Evolutionary conservation across 768 basidiomycete species (phyloP).

Genomic region (Boletus subcaerulescens): DNA sequence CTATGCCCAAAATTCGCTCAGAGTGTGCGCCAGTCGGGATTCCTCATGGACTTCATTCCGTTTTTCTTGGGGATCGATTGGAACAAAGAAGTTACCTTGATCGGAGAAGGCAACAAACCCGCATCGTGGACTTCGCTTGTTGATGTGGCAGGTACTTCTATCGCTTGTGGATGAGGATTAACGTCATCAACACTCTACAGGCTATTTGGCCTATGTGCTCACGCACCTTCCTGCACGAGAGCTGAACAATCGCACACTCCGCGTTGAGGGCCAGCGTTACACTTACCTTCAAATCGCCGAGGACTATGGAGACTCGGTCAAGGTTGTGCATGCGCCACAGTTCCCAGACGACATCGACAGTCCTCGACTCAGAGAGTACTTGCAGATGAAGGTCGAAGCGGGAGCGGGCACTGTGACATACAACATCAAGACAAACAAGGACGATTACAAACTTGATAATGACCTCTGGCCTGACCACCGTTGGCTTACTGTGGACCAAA

Average conservation of each 20-base stretch:
- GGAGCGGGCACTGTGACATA: conserved; percentile 8
- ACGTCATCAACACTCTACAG: conserved; percentile 1
- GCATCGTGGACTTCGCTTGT: conserved; percentile 25
- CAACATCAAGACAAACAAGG: conserved; percentile 6
- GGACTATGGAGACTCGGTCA: conserved; percentile 7
- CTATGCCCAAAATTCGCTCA: not conserved
- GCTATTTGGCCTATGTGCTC: conserved; percentile 22
- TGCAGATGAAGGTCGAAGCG: conserved; percentile 13
- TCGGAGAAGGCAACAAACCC: conserved; percentile 17
- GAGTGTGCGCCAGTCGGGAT: conserved; percentile 10
- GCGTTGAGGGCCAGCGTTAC: conserved; percentile 17
- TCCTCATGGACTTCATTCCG: conserved; percentile 27
- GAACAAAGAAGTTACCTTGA: conserved; percentile 16
- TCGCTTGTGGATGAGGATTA: not conserved
- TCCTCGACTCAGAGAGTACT: conserved; percentile 8
- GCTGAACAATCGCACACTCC: conserved; percentile 12
- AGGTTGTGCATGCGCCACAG: not conserved
- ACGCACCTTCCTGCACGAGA: conserved; percentile 9
- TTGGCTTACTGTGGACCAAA: conserved; percentile 23
- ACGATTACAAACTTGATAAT: conserved; percentile 24
- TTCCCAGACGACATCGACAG: conserved; percentile 11
- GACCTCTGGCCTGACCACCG: conserved; percentile 22
- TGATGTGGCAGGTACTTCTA: conserved; percentile 19
- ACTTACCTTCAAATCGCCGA: conserved; percentile 8
- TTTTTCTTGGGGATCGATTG: conserved; percentile 16